Conservation (phyloP, 805 yeast genomes). For the Nakazawaea sp. region DNA sequence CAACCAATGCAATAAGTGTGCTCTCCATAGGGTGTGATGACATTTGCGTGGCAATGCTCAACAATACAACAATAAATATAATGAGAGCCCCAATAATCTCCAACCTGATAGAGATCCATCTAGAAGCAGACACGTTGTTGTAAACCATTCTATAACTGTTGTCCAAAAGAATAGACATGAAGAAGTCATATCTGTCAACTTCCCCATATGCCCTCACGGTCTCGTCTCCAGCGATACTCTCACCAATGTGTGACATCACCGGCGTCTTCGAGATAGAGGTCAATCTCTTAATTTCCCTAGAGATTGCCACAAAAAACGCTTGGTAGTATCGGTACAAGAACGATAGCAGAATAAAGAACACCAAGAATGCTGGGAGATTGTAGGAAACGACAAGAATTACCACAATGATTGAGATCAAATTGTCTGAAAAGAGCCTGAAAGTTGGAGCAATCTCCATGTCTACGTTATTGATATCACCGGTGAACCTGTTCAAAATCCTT, state of each 20-base stretch:
- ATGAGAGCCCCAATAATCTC: constrained; percentile 55
- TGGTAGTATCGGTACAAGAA: constrained; percentile 72
- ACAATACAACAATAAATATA: constrained; percentile 41
- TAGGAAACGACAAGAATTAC: constrained; percentile 46
- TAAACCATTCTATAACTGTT: constrained; percentile 39
- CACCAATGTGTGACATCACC: constrained; percentile 76
- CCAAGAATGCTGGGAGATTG: constrained; percentile 47
- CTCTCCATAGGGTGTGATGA: constrained; percentile 39
- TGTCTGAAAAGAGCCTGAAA: constrained; percentile 39
- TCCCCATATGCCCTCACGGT: constrained; percentile 80
- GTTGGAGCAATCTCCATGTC: constrained; percentile 44
- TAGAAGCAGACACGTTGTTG: constrained; percentile 45
- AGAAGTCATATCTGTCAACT: constrained; percentile 48
- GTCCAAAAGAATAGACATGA: constrained; percentile 40
- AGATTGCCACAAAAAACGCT: constrained; percentile 56
- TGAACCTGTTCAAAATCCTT: constrained; percentile 21
- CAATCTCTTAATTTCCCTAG: constrained; percentile 75
- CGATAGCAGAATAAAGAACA: constrained; percentile 39
- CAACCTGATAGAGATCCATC: constrained; percentile 62
- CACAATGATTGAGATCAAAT: constrained; percentile 36
- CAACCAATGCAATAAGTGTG: constrained; percentile 57
- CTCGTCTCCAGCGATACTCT: constrained; percentile 68
- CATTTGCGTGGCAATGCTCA: constrained; percentile 33
- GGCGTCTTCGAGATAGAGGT: constrained; percentile 68
- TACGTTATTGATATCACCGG: constrained; percentile 19